phyloP scores from a whole-genome alignment of 2,329 filamentous ascomycete species.

The Trichoderma sp. region DNA sequence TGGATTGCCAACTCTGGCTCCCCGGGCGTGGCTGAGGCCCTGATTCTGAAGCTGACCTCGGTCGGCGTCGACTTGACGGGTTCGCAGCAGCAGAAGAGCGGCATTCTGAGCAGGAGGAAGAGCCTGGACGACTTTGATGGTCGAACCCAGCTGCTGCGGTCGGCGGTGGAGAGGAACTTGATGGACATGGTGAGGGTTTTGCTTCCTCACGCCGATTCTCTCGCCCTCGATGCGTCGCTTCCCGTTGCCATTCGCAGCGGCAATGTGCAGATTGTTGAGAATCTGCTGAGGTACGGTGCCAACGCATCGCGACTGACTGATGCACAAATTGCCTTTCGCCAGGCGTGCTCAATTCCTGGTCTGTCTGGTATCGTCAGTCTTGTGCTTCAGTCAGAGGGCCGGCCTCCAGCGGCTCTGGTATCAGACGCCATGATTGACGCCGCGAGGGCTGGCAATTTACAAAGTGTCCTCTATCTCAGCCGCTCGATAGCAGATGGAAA shows the following conservation, averaged over 20 bases:
- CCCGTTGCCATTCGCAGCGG: conserved; percentile 52
- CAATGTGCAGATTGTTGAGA: conserved; percentile 49
- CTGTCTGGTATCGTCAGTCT: conserved; percentile 52
- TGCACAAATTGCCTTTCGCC: conserved; percentile 58
- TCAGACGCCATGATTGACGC: conserved; percentile 59
- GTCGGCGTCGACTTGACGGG: conserved; percentile 58
- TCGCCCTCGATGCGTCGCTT: conserved; percentile 55
- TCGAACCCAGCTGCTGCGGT: conserved; percentile 54
- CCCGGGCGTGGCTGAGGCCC: conserved; percentile 59
- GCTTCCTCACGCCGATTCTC: conserved; percentile 55
- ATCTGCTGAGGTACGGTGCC: conserved; percentile 57
- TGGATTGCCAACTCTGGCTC: conserved; percentile 56
- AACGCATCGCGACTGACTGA: conserved; percentile 52
- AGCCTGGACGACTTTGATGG: conserved; percentile 55
- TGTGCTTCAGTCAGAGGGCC: conserved; percentile 54
- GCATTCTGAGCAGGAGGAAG: conserved; percentile 53
- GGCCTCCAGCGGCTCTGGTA: conserved; percentile 48
- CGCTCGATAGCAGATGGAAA: conserved; percentile 58
- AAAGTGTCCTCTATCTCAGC: conserved; percentile 55
- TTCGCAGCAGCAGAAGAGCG: conserved; percentile 51
- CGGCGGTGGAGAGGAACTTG: conserved; percentile 55
- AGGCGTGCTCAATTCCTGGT: conserved; percentile 52
- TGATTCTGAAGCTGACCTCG: conserved; percentile 54
- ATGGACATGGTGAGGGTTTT: conserved; percentile 59
- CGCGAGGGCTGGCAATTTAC: conserved; percentile 52